Conservation (phyloP, 306 rosid species). For the Begonia fuchsioides region DNA sequence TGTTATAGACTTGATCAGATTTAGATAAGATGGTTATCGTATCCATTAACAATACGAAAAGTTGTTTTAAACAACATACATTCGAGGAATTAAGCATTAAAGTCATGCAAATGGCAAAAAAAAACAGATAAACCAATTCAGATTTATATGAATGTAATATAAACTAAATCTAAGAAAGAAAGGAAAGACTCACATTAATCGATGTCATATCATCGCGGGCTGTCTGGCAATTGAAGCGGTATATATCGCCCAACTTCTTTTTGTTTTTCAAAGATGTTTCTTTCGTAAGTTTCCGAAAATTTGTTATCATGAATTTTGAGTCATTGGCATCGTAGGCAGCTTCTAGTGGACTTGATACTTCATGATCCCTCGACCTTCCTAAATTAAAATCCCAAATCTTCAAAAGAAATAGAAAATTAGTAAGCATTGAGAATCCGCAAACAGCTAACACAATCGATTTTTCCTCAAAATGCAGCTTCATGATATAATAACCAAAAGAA, state of each 20-base stretch:
- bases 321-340: slow-evolving; percentile 22
- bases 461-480: too few species aligned
- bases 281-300: slow-evolving; percentile 28
- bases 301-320: slow-evolving; percentile 25
- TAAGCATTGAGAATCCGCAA: not conserved
- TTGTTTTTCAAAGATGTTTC: slow-evolving; percentile 21
- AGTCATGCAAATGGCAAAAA: too few species aligned
- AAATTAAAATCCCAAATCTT: slow-evolving; percentile 62
- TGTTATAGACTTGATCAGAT: too few species aligned
- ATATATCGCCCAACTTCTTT: slow-evolving; percentile 27
- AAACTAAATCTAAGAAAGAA: not conserved
- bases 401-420: slow-evolving; percentile 10
- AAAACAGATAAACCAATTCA: too few species aligned
- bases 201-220: slow-evolving; percentile 16
- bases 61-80: too few species aligned
- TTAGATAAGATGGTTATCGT: too few species aligned
- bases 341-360: slow-evolving; percentile 25
- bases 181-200: slow-evolving; percentile 23
- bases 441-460: too few species aligned
- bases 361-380: slow-evolving; percentile 29
- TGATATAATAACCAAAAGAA: too few species aligned
- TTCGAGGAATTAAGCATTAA: too few species aligned
- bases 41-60: too few species aligned
- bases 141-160: too few species aligned
- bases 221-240: slow-evolving; percentile 18